These are phyloP conservation scores for Starmerella cellae DNA, from an alignment of 805 yeast species.

Conservation along the genomic window DNA sequence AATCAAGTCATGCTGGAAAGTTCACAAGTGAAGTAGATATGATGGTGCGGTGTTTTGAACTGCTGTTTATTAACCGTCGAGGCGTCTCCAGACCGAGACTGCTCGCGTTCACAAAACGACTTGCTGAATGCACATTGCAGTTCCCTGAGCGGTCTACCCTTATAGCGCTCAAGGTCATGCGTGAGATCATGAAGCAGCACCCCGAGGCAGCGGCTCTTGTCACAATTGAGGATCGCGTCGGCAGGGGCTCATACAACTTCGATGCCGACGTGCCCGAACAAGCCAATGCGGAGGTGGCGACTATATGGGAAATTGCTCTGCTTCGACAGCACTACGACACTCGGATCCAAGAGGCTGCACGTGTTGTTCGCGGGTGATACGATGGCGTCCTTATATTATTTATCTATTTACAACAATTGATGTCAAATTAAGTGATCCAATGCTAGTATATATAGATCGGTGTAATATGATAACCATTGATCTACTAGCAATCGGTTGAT, in stretches of 20 bases:
- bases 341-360: constrained; percentile 53
- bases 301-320: constrained; percentile 75
- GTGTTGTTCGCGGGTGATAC: background rate
- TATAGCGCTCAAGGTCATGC: constrained; percentile 65
- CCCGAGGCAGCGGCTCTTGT: constrained; percentile 63
- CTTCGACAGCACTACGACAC: constrained; percentile 77
- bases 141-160: constrained; percentile 80
- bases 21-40: constrained; percentile 83
- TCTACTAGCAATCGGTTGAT: too few relatives aligned
- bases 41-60: constrained; percentile 61
- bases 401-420: too few relatives aligned
- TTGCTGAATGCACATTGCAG: constrained; percentile 53
- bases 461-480: too few relatives aligned
- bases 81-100: constrained; percentile 30
- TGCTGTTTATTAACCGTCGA: constrained; percentile 38
- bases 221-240: constrained; percentile 77
- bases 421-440: too few relatives aligned
- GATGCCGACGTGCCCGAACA: constrained; percentile 57
- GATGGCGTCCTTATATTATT: too few relatives aligned
- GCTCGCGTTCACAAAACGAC: constrained; percentile 64
- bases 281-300: constrained; percentile 76
- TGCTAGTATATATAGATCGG: too few relatives aligned
- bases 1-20: constrained; percentile 56
- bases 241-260: constrained; percentile 61
- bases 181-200: constrained; percentile 57